Evolutionary conservation across 2,329 filamentous ascomycete genomes (phyloP).

Genomic region (Monilinia polystroma): DNA sequence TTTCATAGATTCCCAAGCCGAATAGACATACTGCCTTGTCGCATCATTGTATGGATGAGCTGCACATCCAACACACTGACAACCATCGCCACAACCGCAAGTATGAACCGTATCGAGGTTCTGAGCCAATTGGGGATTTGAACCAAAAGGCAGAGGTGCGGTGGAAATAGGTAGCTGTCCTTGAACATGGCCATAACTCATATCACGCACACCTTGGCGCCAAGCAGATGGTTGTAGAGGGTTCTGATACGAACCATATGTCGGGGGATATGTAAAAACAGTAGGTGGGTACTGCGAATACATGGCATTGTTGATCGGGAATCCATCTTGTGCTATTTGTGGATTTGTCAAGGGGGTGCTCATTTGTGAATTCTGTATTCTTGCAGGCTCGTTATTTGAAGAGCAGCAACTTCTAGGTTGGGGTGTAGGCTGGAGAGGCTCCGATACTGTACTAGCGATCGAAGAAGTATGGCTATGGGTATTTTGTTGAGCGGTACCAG

Average conservation of each 20-base stretch:
- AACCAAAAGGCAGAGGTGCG: slow-evolving; percentile 32
- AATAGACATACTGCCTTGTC: slow-evolving; percentile 55
- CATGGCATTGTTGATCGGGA: slow-evolving; percentile 29
- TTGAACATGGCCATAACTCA: slow-evolving; percentile 41
- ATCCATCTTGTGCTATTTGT: slow-evolving; percentile 36
- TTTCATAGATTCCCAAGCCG: slow-evolving; percentile 43
- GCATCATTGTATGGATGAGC: slow-evolving; percentile 67
- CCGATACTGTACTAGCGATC: slow-evolving; percentile 31
- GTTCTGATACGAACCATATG: slow-evolving; percentile 55
- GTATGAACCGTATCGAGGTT: slow-evolving; percentile 42
- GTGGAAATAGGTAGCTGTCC: slow-evolving; percentile 30
- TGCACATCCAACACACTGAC: slow-evolving; percentile 66
- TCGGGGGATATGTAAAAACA: slow-evolving; percentile 53
- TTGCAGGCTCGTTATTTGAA: slow-evolving; percentile 32
- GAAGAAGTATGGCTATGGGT: slow-evolving; percentile 33
- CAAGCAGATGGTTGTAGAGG: slow-evolving; percentile 56
- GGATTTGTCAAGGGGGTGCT: slow-evolving; percentile 24
- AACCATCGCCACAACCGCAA: slow-evolving; percentile 64
- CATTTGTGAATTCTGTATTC: slow-evolving; percentile 30
- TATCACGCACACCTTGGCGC: slow-evolving; percentile 48
- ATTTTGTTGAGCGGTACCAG: slow-evolving; percentile 32
- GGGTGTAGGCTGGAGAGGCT: slow-evolving; percentile 24
- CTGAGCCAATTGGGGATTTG: slow-evolving; percentile 43
- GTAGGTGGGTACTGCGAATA: slow-evolving; percentile 40
- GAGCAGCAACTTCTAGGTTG: slow-evolving; percentile 43